Evolutionary conservation across 2,329 filamentous ascomycete species (phyloP).

Genomic region (Alternaria metachromatica): DNA sequence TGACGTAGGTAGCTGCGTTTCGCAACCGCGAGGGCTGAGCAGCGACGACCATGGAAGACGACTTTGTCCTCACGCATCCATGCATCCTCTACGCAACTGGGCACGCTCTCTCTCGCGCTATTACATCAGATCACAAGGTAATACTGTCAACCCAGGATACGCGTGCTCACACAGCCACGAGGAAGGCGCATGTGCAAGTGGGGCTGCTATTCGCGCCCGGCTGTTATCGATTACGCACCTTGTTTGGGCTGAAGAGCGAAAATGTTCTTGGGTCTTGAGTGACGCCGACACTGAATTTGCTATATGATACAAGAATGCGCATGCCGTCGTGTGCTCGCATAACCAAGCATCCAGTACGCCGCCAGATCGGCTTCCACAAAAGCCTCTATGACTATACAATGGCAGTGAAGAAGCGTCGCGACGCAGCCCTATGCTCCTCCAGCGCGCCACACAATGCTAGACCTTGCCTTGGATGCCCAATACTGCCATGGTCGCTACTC

Average conservation of each 20-base stretch:
- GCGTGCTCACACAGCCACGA: slow-evolving; percentile 3
- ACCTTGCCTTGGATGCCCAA: slow-evolving; percentile 28
- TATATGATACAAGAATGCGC: slow-evolving; percentile 42
- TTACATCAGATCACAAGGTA: neutral
- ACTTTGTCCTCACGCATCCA: slow-evolving; percentile 8
- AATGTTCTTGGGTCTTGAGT: slow-evolving; percentile 2
- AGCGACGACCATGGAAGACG: slow-evolving; percentile 22
- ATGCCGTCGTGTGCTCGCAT: slow-evolving; percentile 33
- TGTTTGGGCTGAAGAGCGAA: neutral
- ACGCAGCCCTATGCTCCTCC: slow-evolving; percentile 20
- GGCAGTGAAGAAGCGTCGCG: slow-evolving; percentile 23
- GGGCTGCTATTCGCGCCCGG: slow-evolving; percentile 21
- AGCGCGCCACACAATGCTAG: slow-evolving; percentile 22
- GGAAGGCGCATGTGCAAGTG: slow-evolving; percentile 27
- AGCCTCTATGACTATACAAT: slow-evolving; percentile 40
- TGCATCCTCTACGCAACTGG: slow-evolving; percentile 9
- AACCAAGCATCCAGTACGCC: slow-evolving; percentile 36
- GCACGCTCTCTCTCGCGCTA: neutral
- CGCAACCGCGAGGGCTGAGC: slow-evolving; percentile 20
- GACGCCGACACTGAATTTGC: slow-evolving; percentile 20
- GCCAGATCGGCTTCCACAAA: slow-evolving; percentile 32
- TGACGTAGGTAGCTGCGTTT: slow-evolving; percentile 44
- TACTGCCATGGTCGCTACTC: slow-evolving; percentile 17
- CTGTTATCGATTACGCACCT: slow-evolving; percentile 46
- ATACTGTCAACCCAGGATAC: neutral